phyloP scores from a whole-genome alignment of 2,329 filamentous ascomycete genomes.

The Penicillium corylophilum region DNA sequence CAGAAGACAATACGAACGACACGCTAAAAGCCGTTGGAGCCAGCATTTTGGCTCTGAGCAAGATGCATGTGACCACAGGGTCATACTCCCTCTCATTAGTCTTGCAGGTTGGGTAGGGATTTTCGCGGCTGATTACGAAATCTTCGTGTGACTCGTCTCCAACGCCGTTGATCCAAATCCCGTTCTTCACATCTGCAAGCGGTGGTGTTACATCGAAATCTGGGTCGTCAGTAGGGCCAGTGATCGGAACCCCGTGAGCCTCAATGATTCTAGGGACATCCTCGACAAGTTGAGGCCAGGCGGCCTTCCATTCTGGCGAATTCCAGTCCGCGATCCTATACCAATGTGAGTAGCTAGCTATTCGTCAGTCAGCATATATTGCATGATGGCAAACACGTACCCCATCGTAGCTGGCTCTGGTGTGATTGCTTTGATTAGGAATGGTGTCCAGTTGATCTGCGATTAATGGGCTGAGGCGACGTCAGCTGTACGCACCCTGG shows the following conservation, averaged over 20 bases:
- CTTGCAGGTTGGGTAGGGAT: conserved; percentile 6
- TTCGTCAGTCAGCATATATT: neutral
- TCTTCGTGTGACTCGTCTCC: conserved; percentile 3
- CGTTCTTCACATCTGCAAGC: conserved; percentile 1
- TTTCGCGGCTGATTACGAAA: conserved; percentile 1
- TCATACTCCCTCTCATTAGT: conserved; percentile 19
- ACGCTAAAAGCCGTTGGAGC: conserved; percentile 9
- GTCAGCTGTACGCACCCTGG: too few species aligned
- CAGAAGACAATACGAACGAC: neutral
- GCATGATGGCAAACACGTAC: neutral
- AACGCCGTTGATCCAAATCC: conserved; percentile 14
- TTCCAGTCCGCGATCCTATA: conserved; percentile 11
- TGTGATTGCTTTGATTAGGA: too few species aligned
- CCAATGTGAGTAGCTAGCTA: conserved; percentile 19
- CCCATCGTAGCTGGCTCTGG: too few species aligned
- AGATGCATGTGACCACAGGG: conserved; percentile 16
- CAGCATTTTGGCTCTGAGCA: conserved; percentile 18
- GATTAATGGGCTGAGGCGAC: too few species aligned
- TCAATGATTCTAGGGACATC: conserved; percentile 13
- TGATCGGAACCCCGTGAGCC: neutral
- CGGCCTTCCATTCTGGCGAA: conserved; percentile 11
- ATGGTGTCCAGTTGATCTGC: too few species aligned
- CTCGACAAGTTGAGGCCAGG: conserved; percentile 16
- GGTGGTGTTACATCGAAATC: neutral
- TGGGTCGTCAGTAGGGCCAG: neutral